These are phyloP conservation scores for Daldinia childiae DNA, from an alignment of 495 filamentous ascomycete species.

Conservation along the genomic window DNA sequence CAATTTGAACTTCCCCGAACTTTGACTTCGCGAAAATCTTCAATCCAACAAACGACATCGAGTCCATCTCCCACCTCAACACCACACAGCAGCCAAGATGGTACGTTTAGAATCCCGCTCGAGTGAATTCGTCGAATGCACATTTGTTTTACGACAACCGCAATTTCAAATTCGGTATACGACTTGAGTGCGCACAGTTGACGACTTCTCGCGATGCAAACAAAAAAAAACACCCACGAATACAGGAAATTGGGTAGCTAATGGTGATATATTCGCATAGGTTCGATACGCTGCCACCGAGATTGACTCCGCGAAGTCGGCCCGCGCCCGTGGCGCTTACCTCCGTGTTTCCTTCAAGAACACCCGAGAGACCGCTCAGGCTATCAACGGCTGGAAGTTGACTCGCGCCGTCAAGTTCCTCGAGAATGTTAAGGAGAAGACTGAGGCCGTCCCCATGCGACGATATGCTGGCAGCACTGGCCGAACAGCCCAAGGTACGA, in stretches of 20 bases:
- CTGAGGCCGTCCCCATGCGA: constrained; percentile 96
- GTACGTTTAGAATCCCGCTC: constrained; percentile 36
- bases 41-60: constrained; percentile 45
- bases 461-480: constrained; percentile 94
- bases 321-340: constrained; percentile 96
- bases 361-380: constrained; percentile 98
- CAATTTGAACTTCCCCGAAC: constrained; percentile 45
- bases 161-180: background rate
- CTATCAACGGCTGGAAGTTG: constrained; percentile 99
- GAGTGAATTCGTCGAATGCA: background rate
- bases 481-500: constrained; percentile 94
- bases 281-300: constrained; percentile 97
- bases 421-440: constrained; percentile 94
- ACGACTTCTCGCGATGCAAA: constrained; percentile 2
- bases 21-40: constrained; percentile 45
- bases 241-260: constrained; percentile 36
- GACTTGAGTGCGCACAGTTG: constrained; percentile 8
- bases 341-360: constrained; percentile 99
- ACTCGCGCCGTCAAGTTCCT: constrained; percentile 92
- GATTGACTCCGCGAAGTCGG: constrained; percentile 89
- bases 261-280: constrained; percentile 61
- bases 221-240: background rate
- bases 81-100: constrained; percentile 47
- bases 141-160: constrained; percentile 2
- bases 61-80: constrained; percentile 45